Percentiles rank a stretch among this genome's conserved stretches.
These are phyloP conservation scores for Plasmodium inui DNA, from an alignment of 169 alveolate species.

Conservation along the genomic window DNA sequence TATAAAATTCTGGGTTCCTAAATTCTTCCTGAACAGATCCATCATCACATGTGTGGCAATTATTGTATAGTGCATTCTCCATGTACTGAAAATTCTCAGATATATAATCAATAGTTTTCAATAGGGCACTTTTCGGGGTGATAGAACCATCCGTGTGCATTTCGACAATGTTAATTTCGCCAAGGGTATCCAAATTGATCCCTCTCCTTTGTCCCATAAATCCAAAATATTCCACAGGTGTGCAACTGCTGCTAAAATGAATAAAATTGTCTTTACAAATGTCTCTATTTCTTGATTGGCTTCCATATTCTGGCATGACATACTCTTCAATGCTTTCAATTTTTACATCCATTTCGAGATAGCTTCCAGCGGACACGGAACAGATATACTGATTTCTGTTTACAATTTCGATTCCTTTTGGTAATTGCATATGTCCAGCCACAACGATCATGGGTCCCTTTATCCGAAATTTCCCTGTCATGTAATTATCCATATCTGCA, in stretches of 20 bases:
- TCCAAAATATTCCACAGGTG: conserved; percentile 88
- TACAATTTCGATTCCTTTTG: conserved; percentile 82
- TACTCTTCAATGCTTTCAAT: conserved; percentile 87
- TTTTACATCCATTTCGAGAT: conserved; percentile 88
- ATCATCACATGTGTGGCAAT: conserved; percentile 83
- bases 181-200: conserved; percentile 83
- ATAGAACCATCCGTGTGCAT: conserved; percentile 90
- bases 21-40: conserved; percentile 82
- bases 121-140: conserved; percentile 87
- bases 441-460: conserved; percentile 91
- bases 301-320: conserved; percentile 89
- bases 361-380: conserved; percentile 84
- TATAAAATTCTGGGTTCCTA: conserved; percentile 84
- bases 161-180: conserved; percentile 89
- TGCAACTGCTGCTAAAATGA: conserved; percentile 85
- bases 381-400: conserved; percentile 88
- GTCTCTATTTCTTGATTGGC: conserved; percentile 88
- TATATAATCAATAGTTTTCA: conserved; percentile 83
- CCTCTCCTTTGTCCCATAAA: conserved; percentile 89
- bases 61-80: conserved; percentile 81
- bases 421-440: conserved; percentile 89
- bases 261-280: conserved; percentile 88
- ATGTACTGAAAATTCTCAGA: conserved; percentile 80
- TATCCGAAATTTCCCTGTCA: conserved; percentile 79
- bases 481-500: conserved; percentile 85